Evolutionary conservation across 2,329 filamentous ascomycete genomes (phyloP).

Genomic region (Fusarium anguioides): DNA sequence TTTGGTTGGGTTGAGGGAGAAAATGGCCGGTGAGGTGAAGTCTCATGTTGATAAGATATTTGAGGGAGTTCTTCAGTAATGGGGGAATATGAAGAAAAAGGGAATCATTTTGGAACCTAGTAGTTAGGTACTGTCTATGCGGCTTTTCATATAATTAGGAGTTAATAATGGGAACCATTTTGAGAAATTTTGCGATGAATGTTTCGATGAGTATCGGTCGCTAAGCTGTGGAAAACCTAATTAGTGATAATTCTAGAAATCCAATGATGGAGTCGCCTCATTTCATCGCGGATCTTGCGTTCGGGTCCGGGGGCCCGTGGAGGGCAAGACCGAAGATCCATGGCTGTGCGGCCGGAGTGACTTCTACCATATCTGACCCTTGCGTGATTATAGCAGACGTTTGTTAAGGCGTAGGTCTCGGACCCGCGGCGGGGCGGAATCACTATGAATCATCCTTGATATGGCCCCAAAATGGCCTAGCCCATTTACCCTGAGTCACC

Average conservation of each 20-base stretch:
- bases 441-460: conserved; percentile 24
- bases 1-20: conserved; percentile 5
- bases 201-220: too few relatives aligned
- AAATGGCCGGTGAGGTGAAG: background rate
- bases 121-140: rapidly evolving
- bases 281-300: too few relatives aligned
- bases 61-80: background rate
- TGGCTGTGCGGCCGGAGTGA: background rate
- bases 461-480: background rate
- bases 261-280: too few relatives aligned
- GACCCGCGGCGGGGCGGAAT: background rate
- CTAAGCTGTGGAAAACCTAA: too few relatives aligned
- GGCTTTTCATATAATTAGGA: background rate
- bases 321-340: background rate
- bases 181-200: background rate
- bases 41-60: conserved; percentile 9
- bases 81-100: background rate
- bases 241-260: too few relatives aligned
- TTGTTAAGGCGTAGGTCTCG: background rate
- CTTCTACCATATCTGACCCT: rapidly evolving
- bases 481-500: background rate
- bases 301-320: conserved; percentile 18
- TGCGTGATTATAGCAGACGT: rapidly evolving
- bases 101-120: background rate
- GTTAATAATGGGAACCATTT: background rate